Conservation (phyloP, 2,329 filamentous ascomycete species). For the Beauveria pseudobassiana region DNA sequence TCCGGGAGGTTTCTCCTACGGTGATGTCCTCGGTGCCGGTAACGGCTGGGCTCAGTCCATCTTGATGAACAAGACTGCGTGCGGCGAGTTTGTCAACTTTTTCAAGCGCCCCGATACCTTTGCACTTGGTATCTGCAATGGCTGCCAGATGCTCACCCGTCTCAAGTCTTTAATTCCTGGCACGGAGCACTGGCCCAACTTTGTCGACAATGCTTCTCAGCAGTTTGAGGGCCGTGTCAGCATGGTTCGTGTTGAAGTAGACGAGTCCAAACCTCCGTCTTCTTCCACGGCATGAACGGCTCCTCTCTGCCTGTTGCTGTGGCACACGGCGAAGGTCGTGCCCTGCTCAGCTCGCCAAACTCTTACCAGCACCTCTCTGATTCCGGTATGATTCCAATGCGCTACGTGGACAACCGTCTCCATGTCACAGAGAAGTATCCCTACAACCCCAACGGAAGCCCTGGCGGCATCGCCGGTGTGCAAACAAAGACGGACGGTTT, state of each 20-base stretch:
- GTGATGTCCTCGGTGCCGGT: constrained; percentile 79
- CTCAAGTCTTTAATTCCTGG: constrained; percentile 76
- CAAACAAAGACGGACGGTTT: constrained; percentile 71
- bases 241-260: constrained; percentile 71
- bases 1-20: constrained; percentile 96
- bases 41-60: constrained; percentile 95
- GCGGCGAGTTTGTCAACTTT: constrained; percentile 74
- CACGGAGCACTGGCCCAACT: constrained; percentile 75
- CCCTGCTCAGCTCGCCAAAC: constrained; percentile 54
- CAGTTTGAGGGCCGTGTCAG: constrained; percentile 85
- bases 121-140: constrained; percentile 90
- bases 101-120: constrained; percentile 88
- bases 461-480: constrained; percentile 73
- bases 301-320: constrained; percentile 78
- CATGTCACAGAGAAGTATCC: constrained; percentile 76
- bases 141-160: constrained; percentile 87
- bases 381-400: constrained; percentile 64
- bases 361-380: constrained; percentile 49
- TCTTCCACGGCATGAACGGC: constrained; percentile 81
- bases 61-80: constrained; percentile 69
- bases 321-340: constrained; percentile 86
- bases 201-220: constrained; percentile 75
- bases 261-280: constrained; percentile 57
- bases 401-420: constrained; percentile 74
- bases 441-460: constrained; percentile 79